Conservation (phyloP, 495 filamentous ascomycete species). For the Trypethelium eluteriae region DNA sequence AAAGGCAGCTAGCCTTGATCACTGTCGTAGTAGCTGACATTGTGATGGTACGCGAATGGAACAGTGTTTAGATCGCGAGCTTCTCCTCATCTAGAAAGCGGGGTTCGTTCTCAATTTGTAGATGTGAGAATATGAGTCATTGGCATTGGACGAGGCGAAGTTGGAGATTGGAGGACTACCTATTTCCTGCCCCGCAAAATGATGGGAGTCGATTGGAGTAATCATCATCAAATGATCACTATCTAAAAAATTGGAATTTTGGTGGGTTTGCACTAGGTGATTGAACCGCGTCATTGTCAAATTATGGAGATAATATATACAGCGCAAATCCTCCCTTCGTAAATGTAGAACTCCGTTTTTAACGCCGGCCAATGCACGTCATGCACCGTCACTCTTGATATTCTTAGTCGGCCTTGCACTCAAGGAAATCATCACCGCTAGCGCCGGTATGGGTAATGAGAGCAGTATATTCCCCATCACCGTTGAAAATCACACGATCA, state of each 20-base stretch:
- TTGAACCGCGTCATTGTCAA: background rate
- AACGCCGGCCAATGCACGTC: conserved; percentile 1
- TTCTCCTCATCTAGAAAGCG: background rate
- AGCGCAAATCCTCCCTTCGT: background rate
- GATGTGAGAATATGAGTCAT: too few relatives aligned
- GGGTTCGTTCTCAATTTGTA: background rate
- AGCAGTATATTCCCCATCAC: conserved; percentile 43
- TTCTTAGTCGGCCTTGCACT: conserved; percentile 32
- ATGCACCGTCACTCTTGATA: background rate
- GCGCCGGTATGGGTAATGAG: conserved; percentile 65
- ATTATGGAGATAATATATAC: background rate
- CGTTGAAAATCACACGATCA: conserved; percentile 65
- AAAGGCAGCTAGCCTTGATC: conserved; percentile 47
- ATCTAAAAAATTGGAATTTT: too few relatives aligned
- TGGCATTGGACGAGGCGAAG: too few relatives aligned
- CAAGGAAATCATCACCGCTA: conserved; percentile 57
- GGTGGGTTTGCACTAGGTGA: too few relatives aligned
- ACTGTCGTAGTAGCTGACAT: conserved; percentile 18
- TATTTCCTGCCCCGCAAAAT: background rate
- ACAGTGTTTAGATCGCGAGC: background rate
- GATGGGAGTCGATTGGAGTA: too few relatives aligned
- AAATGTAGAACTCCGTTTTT: background rate
- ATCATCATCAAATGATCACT: too few relatives aligned
- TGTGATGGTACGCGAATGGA: background rate
- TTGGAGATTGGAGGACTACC: background rate